These are phyloP conservation scores for Pythium sukuiense DNA, from an alignment of 352 stramenopile genomes.

Conservation along the genomic window DNA sequence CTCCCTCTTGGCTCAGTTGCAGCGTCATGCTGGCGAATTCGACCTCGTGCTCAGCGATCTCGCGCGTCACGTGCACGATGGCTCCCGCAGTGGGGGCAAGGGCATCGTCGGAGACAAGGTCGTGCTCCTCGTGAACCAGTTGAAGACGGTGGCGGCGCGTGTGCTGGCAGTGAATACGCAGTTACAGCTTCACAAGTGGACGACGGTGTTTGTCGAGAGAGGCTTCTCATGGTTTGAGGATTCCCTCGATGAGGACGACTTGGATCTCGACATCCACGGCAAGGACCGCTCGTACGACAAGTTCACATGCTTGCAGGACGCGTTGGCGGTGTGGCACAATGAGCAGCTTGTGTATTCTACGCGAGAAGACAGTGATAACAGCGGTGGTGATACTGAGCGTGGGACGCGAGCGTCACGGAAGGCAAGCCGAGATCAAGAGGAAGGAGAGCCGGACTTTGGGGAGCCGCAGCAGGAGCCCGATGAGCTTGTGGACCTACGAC, in stretches of 20 bases:
- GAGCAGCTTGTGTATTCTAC: constrained; percentile 55
- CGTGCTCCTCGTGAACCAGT: constrained; percentile 47
- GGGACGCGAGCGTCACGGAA: not conserved
- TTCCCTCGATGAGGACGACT: constrained; percentile 31
- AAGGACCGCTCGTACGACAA: constrained; percentile 73
- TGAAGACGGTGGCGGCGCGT: constrained; percentile 50
- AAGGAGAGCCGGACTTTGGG: constrained; percentile 4
- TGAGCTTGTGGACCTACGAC: constrained; percentile 33
- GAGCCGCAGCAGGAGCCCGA: not conserved
- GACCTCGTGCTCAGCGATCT: constrained; percentile 20
- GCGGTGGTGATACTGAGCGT: not conserved
- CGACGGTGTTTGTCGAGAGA: constrained; percentile 62
- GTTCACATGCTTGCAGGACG: constrained; percentile 81
- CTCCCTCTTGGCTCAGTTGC: constrained; percentile 13
- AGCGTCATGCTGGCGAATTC: constrained; percentile 15
- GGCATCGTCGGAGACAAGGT: constrained; percentile 20
- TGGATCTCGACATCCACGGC: constrained; percentile 13
- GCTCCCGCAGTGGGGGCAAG: not conserved
- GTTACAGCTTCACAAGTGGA: constrained; percentile 80
- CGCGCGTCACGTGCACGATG: constrained; percentile 17
- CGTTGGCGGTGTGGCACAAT: constrained; percentile 72
- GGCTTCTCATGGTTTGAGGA: constrained; percentile 62
- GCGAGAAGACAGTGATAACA: constrained; percentile 33
- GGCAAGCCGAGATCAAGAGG: constrained; percentile 6
- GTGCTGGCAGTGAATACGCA: constrained; percentile 62